Base-by-base conservation (phyloP, 257 asterid species). In the Handroanthus guayacan region DNA sequence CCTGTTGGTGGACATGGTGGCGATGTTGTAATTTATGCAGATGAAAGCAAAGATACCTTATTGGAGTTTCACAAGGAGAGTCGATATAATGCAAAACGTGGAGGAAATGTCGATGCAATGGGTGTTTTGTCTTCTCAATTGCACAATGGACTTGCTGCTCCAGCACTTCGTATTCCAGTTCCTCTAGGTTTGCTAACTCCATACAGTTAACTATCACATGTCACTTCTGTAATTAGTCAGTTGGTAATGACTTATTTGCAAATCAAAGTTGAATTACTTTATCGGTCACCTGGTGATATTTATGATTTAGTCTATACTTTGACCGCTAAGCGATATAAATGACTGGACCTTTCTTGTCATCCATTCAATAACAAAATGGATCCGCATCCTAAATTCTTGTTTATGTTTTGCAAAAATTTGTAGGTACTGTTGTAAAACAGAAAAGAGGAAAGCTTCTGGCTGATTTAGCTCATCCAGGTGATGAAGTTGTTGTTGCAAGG, bases 1-100 rank as follows among this genome's bases (percentile, higher is more conserved):
- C 98, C 99, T 6, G n/a, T 82, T 71, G 99, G 97, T 44, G 99
- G 99, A 37, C 87, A 82, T 75, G 98, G 99, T 34, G 99, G 97
- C 17, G 97, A 92, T 79, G 89, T 92, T 48, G 83, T 92, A 34
- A 86, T 95, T 62, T 95, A 85, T 74, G 96, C 97, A 2, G 97
- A 95, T 74, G 98, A 92, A 84, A 86, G 84, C 82, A 86, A 76
- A 80, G 97, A 95, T 74, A 88, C 97, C 5, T 71, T 95, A 38
- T 78, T 95, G 89, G 98, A 91, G 82, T 95, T 89, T 71, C 97
- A 95, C 81, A 83, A 78, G 78, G 83, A 87, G 74, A 72, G 81
- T 51, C 81, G 89, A 57, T 82, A 86, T 76, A 91, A 82, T 83
- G 99, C 97, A 0, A 95, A 95, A 80, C 97, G 97, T 9, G 97